phyloP scores from a whole-genome alignment of 257 asterid genomes.

The Mitragyna speciosa region DNA sequence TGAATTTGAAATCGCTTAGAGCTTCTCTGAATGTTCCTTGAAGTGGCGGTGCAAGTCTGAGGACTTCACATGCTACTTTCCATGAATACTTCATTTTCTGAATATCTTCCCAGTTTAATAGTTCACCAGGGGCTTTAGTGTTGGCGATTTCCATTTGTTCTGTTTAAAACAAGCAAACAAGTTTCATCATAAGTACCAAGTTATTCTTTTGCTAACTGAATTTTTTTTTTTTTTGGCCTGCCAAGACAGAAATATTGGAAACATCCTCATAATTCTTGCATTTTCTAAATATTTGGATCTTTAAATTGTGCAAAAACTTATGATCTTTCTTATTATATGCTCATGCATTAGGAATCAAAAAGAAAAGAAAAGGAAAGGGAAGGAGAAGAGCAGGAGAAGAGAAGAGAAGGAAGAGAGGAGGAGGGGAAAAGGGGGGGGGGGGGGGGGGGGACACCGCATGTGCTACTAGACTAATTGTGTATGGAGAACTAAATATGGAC shows the following conservation, averaged over 20 bases:
- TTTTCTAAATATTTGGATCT: not conserved
- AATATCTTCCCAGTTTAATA: constrained; percentile 52
- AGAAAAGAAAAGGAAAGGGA: too few relatives aligned
- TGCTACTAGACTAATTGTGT: too few relatives aligned
- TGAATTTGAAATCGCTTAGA: constrained; percentile 40
- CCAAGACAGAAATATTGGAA: not conserved
- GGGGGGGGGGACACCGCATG: too few relatives aligned
- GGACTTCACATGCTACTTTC: constrained; percentile 61
- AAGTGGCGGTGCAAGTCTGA: constrained; percentile 57
- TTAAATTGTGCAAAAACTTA: not conserved
- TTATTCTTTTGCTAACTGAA: not conserved
- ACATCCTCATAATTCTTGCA: not conserved
- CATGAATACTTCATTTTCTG: constrained; percentile 60
- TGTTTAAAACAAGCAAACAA: not conserved
- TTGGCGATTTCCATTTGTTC: constrained; percentile 62
- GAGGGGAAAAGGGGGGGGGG: too few relatives aligned
- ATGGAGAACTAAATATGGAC: too few relatives aligned
- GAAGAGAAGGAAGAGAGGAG: too few relatives aligned
- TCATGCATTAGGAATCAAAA: not conserved
- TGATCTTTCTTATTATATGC: not conserved
- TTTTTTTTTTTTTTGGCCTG: not conserved
- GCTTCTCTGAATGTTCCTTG: constrained; percentile 59
- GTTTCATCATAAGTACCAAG: not conserved
- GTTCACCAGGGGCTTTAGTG: constrained; percentile 44
- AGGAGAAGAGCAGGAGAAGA: too few relatives aligned